These are phyloP conservation scores for Solanum appendiculatum DNA, from an alignment of 257 asterid species.

Conservation along the genomic window DNA sequence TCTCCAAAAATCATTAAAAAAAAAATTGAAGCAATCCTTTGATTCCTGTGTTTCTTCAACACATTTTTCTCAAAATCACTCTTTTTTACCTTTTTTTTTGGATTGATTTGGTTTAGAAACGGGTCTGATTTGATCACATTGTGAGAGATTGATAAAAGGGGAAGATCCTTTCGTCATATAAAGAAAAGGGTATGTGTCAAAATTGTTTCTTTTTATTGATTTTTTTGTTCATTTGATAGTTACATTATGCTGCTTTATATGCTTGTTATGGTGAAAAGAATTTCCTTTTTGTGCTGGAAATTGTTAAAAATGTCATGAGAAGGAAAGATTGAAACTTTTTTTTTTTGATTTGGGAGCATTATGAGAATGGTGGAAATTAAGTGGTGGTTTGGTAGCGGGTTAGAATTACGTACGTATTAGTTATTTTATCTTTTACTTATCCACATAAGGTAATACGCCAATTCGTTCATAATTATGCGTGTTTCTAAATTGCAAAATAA, in stretches of 20 bases:
- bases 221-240: background rate
- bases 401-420: background rate
- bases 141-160: slow-evolving; percentile 16
- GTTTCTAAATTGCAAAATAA: background rate
- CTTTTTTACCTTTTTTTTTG: background rate
- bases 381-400: background rate
- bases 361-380: background rate
- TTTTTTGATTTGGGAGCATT: background rate
- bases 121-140: slow-evolving; percentile 26
- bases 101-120: slow-evolving; percentile 30
- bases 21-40: background rate
- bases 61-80: background rate
- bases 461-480: background rate
- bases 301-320: background rate
- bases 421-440: too few relatives aligned
- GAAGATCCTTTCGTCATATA: slow-evolving; percentile 8
- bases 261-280: background rate
- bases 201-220: background rate
- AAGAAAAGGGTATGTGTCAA: slow-evolving; percentile 34
- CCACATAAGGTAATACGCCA: too few relatives aligned
- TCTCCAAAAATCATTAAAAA: slow-evolving; percentile 17
- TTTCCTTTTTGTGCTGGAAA: background rate
- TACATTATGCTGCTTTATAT: background rate
- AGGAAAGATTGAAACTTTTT: background rate
- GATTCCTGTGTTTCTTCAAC: background rate